Evolutionary conservation across 352 stramenopile species (phyloP), one percentile per base, ranked within the genome.

Genomic region (Aphanomyces euteiches): DNA sequence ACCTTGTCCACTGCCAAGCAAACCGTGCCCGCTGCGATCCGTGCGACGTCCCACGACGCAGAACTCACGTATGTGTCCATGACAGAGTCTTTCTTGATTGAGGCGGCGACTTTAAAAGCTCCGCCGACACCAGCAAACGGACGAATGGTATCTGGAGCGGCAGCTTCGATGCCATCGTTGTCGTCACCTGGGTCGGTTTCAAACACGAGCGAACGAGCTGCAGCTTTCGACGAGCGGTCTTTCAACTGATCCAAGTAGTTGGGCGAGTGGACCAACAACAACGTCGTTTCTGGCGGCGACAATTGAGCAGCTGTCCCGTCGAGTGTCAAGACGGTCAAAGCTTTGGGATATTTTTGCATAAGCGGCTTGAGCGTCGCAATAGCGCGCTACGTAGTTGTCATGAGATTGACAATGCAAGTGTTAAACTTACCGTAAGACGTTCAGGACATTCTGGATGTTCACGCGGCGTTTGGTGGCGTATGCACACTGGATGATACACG

Each of bases 51-150:
- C 83, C 85, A 93, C 4, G 88, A 96, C 66, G 89, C 89, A 67
- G 79, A 85, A 76, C 85, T 93, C 41, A 96, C 85, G 66, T 90
- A 93, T 17, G 88, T 96, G 67, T 96, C 88, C 78, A 93, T 80
- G 7, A 91, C 75, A 7, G 78, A 81, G 65, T 84, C 85, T 50
- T 87, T 80, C 73, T 89, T 75, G 28, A 88, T 64, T 69, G 76
- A 89, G 17, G 83, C 80, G 19, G 84, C 84, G 0, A 82, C 86
- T 8, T 56, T 54, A 66, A 94, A 94, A 7, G 86, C 86, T 21
- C 83, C 83, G 50, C 79, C 81, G 28, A 82, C 85, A 1, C 74
- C 61, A 1, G 69, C 75, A 34, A 83, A 79, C 7, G 85, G 78
- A 1, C 75, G 74, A 47, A 89, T 85, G 19, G 54, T 56, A 28